A percentile compares a stretch with the other conserved stretches of the same genome.
Evolutionary conservation across 1,284 basidiomycete species (phyloP).

Genomic region (Pseudozyma tsukubaensis): DNA sequence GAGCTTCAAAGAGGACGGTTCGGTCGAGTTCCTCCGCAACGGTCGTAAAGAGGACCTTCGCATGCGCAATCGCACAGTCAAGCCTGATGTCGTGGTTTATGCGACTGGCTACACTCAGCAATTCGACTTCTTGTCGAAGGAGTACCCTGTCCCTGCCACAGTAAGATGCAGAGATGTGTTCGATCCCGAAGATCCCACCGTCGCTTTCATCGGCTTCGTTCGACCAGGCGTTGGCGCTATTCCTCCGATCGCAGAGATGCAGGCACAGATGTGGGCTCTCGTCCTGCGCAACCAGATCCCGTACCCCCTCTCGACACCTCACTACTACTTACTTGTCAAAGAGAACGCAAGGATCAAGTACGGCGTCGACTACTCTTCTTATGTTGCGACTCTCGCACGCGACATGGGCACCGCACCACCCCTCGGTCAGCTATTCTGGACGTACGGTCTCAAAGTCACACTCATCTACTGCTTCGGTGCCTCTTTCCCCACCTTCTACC

Average conservation of each 20-base stretch:
- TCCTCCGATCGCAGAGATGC: slow-evolving; percentile 78
- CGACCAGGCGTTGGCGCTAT: slow-evolving; percentile 76
- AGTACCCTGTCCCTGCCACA: slow-evolving; percentile 73
- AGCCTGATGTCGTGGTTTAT: slow-evolving; percentile 73
- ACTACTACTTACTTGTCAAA: slow-evolving; percentile 75
- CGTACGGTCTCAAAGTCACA: slow-evolving; percentile 74
- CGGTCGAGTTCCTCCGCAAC: slow-evolving; percentile 72
- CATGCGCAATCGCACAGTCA: slow-evolving; percentile 71
- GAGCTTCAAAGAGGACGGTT: slow-evolving; percentile 72
- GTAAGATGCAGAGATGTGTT: slow-evolving; percentile 74
- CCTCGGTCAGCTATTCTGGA: slow-evolving; percentile 72
- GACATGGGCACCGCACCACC: slow-evolving; percentile 76
- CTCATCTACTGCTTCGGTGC: slow-evolving; percentile 76
- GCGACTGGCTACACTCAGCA: slow-evolving; percentile 70
- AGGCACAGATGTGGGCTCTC: slow-evolving; percentile 76
- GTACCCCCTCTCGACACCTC: slow-evolving; percentile 70
- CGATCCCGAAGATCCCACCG: slow-evolving; percentile 72
- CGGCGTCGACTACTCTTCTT: slow-evolving; percentile 74
- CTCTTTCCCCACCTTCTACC: slow-evolving; percentile 76
- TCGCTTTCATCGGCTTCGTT: slow-evolving; percentile 77
- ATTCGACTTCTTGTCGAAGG: slow-evolving; percentile 72
- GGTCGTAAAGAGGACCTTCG: slow-evolving; percentile 71
- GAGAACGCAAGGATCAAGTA: slow-evolving; percentile 75
- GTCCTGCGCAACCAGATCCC: slow-evolving; percentile 72
- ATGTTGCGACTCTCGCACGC: slow-evolving; percentile 75